phyloP scores from a whole-genome alignment of 805 yeast species.

The Cyberlindnera petersonii region DNA sequence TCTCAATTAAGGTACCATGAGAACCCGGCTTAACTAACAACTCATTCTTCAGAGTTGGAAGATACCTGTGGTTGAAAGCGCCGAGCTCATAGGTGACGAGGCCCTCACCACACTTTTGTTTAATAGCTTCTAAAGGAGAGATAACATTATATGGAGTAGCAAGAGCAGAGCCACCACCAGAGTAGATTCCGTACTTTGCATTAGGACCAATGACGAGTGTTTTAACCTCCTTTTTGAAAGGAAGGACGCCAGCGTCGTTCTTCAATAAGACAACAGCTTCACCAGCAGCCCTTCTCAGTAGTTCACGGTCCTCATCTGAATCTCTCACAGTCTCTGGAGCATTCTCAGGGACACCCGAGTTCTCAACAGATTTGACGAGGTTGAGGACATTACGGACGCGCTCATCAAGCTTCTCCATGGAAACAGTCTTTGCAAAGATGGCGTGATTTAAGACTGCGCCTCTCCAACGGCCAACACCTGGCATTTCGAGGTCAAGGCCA shows the following conservation, averaged over 20 bases:
- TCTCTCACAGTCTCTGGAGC: constrained; percentile 38
- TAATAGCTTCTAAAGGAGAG: constrained; percentile 46
- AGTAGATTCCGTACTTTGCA: constrained; percentile 44
- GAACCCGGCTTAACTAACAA: constrained; percentile 11
- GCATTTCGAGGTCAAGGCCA: constrained; percentile 63
- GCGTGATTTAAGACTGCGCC: constrained; percentile 33
- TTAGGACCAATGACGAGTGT: constrained; percentile 59
- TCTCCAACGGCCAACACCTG: constrained; percentile 52
- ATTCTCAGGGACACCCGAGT: constrained; percentile 39
- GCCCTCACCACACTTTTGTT: constrained; percentile 22
- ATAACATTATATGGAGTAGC: constrained; percentile 44
- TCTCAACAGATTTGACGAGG: constrained; percentile 41
- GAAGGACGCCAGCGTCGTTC: constrained; percentile 45
- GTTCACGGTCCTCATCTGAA: constrained; percentile 37
- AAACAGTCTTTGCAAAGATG: constrained; percentile 36
- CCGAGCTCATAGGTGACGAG: constrained; percentile 31
- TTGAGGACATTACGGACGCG: constrained; percentile 45
- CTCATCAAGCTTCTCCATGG: constrained; percentile 40
- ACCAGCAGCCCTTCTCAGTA: constrained; percentile 42
- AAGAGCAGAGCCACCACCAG: constrained; percentile 65
- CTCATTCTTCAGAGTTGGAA: constrained; percentile 29
- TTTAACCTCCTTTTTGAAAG: constrained; percentile 39
- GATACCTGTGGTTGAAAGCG: constrained; percentile 31
- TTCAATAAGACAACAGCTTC: constrained; percentile 55
- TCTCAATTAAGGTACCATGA: constrained; percentile 25